Conservation (phyloP, 2,329 filamentous ascomycete species). For the Claviceps sp. region DNA sequence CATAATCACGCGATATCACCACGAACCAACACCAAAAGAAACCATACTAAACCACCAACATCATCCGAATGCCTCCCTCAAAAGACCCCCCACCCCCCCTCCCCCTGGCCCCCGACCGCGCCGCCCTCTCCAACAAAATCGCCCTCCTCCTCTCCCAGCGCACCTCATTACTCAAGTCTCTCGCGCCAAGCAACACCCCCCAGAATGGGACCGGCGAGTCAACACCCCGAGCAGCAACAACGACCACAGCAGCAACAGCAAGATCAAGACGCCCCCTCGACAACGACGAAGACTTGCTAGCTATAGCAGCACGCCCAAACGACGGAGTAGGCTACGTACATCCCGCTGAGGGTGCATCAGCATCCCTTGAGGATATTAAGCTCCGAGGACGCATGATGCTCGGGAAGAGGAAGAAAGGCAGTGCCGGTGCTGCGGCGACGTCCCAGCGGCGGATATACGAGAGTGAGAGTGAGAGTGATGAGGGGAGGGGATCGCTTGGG, state of each 20-base stretch:
- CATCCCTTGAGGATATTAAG: background rate
- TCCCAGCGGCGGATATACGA: conserved; percentile 9
- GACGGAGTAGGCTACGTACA: conserved; percentile 28
- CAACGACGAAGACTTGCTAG: background rate
- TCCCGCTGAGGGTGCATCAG: conserved; percentile 18
- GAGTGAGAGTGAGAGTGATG: conserved; percentile 23
- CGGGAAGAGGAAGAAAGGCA: conserved; percentile 9
- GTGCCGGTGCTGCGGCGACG: conserved; percentile 1
- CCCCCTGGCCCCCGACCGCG: conserved; percentile 24
- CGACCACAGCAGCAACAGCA: background rate
- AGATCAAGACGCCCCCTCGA: conserved; percentile 9
- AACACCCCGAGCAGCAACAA: background rate
- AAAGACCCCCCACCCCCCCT: conserved; percentile 7
- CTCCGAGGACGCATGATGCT: conserved; percentile 4
- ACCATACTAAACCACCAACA: background rate
- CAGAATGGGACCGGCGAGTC: background rate
- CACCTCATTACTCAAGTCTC: conserved; percentile 19
- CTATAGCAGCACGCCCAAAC: conserved; percentile 13
- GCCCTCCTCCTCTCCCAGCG: conserved; percentile 25
- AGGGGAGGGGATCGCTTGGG: conserved; percentile 24
- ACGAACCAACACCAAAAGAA: background rate
- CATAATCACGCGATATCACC: background rate
- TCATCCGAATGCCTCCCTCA: background rate
- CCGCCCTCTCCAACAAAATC: conserved; percentile 28
- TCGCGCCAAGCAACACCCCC: conserved; percentile 7